A percentile compares a stretch with the other conserved stretches of the same genome.
phyloP scores from a whole-genome alignment of 2,329 filamentous ascomycete genomes.

The Aspergillus proliferans region DNA sequence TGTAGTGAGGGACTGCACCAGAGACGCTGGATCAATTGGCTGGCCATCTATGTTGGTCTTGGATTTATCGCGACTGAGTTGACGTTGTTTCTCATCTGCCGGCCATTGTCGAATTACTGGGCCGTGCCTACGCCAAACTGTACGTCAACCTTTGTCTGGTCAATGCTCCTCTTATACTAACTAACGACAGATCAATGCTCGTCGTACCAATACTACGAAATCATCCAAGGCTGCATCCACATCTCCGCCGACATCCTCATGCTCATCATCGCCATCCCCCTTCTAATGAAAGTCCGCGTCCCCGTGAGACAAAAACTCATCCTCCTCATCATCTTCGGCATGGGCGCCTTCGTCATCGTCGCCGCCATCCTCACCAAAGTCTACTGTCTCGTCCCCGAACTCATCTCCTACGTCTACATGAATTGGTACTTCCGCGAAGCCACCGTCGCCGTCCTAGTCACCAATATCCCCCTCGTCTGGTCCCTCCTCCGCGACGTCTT shows the following conservation, averaged over 20 bases:
- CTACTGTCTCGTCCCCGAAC: slow-evolving; percentile 38
- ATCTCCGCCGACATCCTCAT: slow-evolving; percentile 41
- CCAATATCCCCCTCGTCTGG: slow-evolving; percentile 49
- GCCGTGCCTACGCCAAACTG: slow-evolving; percentile 40
- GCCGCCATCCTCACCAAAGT: slow-evolving; percentile 47
- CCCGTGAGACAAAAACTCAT: slow-evolving; percentile 40
- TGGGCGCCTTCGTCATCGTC: slow-evolving; percentile 44
- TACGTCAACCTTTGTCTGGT: slow-evolving; percentile 9
- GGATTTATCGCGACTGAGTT: slow-evolving; percentile 47
- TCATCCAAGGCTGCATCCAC: slow-evolving; percentile 41
- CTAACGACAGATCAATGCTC: slow-evolving; percentile 33
- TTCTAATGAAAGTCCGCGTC: slow-evolving; percentile 35
- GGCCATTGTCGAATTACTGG: slow-evolving; percentile 47
- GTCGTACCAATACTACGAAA: slow-evolving; percentile 41
- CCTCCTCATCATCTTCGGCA: slow-evolving; percentile 37
- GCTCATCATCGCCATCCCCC: slow-evolving; percentile 38
- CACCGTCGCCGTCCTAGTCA: slow-evolving; percentile 42
- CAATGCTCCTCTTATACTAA: not conserved
- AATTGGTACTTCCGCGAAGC: slow-evolving; percentile 46
- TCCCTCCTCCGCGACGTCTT: slow-evolving; percentile 47
- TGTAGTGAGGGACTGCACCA: slow-evolving; percentile 27
- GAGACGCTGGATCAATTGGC: slow-evolving; percentile 31
- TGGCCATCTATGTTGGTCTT: slow-evolving; percentile 38
- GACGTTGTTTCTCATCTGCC: slow-evolving; percentile 46
- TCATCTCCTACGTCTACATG: slow-evolving; percentile 40